Evolutionary conservation across 2,329 filamentous ascomycete genomes (phyloP).

Genomic region (Microthyrium microscopicum): DNA sequence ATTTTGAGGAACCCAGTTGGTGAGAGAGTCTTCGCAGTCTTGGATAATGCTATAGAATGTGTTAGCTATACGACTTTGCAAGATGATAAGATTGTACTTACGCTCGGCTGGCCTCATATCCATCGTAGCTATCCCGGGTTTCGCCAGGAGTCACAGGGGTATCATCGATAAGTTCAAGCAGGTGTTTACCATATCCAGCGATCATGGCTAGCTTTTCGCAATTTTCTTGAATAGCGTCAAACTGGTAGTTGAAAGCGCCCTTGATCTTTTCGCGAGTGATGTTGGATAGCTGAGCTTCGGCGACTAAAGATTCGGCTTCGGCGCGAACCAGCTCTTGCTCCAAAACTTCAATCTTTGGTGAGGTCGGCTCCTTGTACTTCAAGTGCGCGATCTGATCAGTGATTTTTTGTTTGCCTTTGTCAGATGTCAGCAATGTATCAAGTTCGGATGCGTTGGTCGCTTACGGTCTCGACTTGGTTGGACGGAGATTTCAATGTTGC

Average conservation of each 20-base stretch:
- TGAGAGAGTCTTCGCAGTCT: conserved; percentile 92
- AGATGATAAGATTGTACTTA: conserved; percentile 16
- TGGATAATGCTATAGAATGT: conserved; percentile 62
- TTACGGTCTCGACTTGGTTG: conserved; percentile 93
- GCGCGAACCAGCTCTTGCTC: conserved; percentile 97
- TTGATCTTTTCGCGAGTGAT: conserved; percentile 99
- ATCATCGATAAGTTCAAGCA: conserved; percentile 93
- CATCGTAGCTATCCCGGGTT: conserved; percentile 88
- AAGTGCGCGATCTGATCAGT: conserved; percentile 96
- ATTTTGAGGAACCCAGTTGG: conserved; percentile 89
- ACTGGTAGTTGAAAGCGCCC: conserved; percentile 94
- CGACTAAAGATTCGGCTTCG: conserved; percentile 96
- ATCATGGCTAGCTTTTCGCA: conserved; percentile 98
- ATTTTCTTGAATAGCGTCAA: conserved; percentile 92
- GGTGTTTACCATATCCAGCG: conserved; percentile 91
- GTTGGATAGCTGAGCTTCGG: conserved; percentile 95
- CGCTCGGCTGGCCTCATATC: conserved; percentile 94
- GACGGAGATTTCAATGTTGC: conserved; percentile 96
- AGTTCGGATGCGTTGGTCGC: conserved; percentile 17
- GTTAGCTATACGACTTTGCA: background rate
- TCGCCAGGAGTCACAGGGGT: conserved; percentile 94
- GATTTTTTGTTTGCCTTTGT: conserved; percentile 92
- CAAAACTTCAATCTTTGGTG: conserved; percentile 89
- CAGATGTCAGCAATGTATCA: conserved; percentile 1
- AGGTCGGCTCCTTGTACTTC: conserved; percentile 99